A percentile compares a stretch with the other conserved stretches of the same genome.
Evolutionary conservation across 345 rosid species (phyloP).

Genomic region (Cardamine occulta): DNA sequence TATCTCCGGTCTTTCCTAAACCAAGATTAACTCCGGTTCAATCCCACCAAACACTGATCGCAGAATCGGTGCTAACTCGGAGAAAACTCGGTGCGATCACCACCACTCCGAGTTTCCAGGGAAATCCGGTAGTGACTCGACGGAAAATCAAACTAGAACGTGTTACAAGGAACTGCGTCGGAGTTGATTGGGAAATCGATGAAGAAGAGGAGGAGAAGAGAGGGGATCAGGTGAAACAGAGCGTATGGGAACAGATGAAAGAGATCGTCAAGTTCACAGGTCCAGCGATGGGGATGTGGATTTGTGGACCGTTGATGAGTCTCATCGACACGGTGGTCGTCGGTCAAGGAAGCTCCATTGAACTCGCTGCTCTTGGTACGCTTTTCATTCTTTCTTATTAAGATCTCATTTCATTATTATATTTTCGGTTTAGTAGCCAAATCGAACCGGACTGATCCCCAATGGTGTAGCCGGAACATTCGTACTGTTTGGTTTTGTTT

Average conservation of each 20-base stretch:
- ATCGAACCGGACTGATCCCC: background rate
- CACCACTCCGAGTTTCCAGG: slow-evolving; percentile 51
- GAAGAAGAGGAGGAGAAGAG: slow-evolving; percentile 7
- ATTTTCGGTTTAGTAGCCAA: background rate
- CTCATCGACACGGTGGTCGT: slow-evolving; percentile 87
- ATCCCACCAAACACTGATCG: slow-evolving; percentile 35
- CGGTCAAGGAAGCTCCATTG: slow-evolving; percentile 87
- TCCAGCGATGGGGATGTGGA: slow-evolving; percentile 91
- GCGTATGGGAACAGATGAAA: slow-evolving; percentile 78
- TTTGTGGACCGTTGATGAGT: slow-evolving; percentile 97
- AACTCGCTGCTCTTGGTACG: slow-evolving; percentile 92
- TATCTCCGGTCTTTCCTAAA: slow-evolving; percentile 35
- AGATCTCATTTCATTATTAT: background rate
- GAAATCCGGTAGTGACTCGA: slow-evolving; percentile 3
- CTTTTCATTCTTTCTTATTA: background rate
- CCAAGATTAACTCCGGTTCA: slow-evolving; percentile 24
- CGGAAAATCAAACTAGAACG: slow-evolving; percentile 1
- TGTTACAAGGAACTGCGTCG: slow-evolving; percentile 21
- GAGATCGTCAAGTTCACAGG: slow-evolving; percentile 84
- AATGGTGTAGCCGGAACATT: background rate
- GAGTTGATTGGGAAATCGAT: background rate
- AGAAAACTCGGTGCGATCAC: slow-evolving; percentile 70
- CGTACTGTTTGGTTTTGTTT: background rate
- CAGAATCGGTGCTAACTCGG: slow-evolving; percentile 67
- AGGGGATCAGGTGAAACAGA: slow-evolving; percentile 54